phyloP scores from a whole-genome alignment of 2,329 filamentous ascomycete genomes.

The Diaporthe sp. region DNA sequence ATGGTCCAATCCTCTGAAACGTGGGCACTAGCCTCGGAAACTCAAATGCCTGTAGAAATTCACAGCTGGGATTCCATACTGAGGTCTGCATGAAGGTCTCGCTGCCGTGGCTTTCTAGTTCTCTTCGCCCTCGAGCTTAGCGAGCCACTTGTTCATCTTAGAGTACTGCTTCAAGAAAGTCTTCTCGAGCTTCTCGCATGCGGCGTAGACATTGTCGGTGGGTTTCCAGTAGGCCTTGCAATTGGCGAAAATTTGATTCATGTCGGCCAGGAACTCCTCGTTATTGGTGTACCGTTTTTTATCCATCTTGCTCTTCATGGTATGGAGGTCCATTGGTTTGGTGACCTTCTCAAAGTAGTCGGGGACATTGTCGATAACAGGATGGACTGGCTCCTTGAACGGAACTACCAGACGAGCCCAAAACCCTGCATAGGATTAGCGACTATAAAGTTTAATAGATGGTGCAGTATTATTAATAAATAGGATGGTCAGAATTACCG shows the following conservation, averaged over 20 bases:
- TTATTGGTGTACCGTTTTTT: slow-evolving; percentile 64
- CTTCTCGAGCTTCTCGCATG: slow-evolving; percentile 68
- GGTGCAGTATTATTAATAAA: not conserved
- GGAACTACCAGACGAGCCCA: no score
- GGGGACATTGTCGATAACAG: slow-evolving; percentile 65
- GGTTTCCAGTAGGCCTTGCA: slow-evolving; percentile 72
- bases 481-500: slow-evolving; percentile 36
- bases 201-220: slow-evolving; percentile 63
- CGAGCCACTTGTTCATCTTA: no score
- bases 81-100: no score
- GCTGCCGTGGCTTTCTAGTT: no score
- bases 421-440: slow-evolving; percentile 57
- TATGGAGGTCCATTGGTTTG: slow-evolving; percentile 70
- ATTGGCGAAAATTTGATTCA: slow-evolving; percentile 69
- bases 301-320: slow-evolving; percentile 71
- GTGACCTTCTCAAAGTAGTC: no score
- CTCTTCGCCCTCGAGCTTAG: no score
- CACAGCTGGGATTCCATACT: no score
- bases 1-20: no score
- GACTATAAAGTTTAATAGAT: not conserved
- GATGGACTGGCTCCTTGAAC: no score
- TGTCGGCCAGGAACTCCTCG: no score
- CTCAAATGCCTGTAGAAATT: no score
- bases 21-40: no score
- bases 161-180: slow-evolving; percentile 54